phyloP scores from a whole-genome alignment of 768 basidiomycete genomes.

The Leccinum obscurum region DNA sequence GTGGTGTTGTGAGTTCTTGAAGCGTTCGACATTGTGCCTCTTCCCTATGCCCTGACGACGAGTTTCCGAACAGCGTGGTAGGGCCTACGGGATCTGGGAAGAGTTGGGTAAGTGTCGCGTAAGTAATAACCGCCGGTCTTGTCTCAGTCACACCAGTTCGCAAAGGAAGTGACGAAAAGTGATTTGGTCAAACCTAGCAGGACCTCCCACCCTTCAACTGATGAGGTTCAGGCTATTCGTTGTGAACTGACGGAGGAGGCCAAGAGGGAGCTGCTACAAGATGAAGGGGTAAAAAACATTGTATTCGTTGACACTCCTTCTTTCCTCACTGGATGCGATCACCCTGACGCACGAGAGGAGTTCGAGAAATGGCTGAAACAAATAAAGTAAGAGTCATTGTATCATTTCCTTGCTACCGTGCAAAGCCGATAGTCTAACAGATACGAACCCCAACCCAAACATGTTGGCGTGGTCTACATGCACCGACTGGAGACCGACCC shows the following conservation, averaged over 20 bases:
- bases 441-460: not conserved
- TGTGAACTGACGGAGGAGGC: slow-evolving; percentile 16
- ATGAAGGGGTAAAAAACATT: slow-evolving; percentile 6
- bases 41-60: not conserved
- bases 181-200: slow-evolving; percentile 2
- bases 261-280: not conserved
- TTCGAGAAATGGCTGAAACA: slow-evolving; percentile 3
- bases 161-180: slow-evolving; percentile 10
- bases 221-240: slow-evolving; percentile 12
- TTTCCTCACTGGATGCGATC: slow-evolving; percentile 14
- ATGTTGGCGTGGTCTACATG: slow-evolving; percentile 20
- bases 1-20: slow-evolving; percentile 20
- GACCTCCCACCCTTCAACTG: slow-evolving; percentile 6
- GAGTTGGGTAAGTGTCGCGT: slow-evolving; percentile 18
- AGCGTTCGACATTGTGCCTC: not conserved
- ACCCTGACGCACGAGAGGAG: slow-evolving; percentile 6
- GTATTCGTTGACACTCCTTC: slow-evolving; percentile 27
- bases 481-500: slow-evolving; percentile 22
- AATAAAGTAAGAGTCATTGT: not conserved
- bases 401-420: not conserved
- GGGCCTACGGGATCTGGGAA: slow-evolving; percentile 23
- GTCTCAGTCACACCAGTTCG: slow-evolving; percentile 9
- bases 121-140: not conserved
- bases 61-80: slow-evolving; percentile 8
- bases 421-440: not conserved